A percentile compares a stretch with the other conserved stretches of the same genome.
Evolutionary conservation across 2,329 filamentous ascomycete species (phyloP).

Genomic region (Tolypocladium pustulatum): DNA sequence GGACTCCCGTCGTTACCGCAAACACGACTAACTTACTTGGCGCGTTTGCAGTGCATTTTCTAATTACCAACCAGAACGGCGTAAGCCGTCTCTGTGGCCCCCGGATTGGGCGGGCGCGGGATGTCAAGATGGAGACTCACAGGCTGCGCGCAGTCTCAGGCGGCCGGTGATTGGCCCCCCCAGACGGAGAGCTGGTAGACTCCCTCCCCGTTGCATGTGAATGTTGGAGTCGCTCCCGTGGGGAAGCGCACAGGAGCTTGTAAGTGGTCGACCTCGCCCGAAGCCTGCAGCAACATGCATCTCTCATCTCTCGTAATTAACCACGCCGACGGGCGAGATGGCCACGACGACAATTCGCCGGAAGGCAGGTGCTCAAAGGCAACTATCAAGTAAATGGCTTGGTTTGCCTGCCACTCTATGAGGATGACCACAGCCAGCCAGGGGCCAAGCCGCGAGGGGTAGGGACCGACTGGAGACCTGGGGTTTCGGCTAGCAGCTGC

Average conservation of each 20-base stretch:
- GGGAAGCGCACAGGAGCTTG: neutral
- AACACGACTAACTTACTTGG: neutral
- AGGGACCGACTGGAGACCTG: neutral
- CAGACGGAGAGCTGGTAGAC: neutral
- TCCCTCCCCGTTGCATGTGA: neutral
- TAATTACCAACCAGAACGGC: neutral
- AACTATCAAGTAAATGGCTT: neutral
- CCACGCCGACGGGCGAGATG: neutral
- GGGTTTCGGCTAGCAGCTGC: neutral
- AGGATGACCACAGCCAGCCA: too few species aligned
- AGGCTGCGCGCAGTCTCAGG: too few species aligned
- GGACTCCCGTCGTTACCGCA: neutral
- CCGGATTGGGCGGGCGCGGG: neutral
- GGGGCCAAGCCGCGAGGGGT: neutral
- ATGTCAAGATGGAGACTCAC: neutral
- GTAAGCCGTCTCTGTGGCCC: neutral
- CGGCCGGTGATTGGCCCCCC: neutral
- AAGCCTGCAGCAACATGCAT: neutral
- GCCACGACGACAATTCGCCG: neutral
- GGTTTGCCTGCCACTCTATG: neutral
- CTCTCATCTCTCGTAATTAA: neutral
- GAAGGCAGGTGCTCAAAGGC: neutral
- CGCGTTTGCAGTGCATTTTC: too few species aligned
- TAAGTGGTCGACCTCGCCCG: neutral
- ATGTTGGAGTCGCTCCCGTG: neutral